Base-by-base conservation (phyloP, 2,329 filamentous ascomycete genomes). In the Fusarium algeriense region DNA sequence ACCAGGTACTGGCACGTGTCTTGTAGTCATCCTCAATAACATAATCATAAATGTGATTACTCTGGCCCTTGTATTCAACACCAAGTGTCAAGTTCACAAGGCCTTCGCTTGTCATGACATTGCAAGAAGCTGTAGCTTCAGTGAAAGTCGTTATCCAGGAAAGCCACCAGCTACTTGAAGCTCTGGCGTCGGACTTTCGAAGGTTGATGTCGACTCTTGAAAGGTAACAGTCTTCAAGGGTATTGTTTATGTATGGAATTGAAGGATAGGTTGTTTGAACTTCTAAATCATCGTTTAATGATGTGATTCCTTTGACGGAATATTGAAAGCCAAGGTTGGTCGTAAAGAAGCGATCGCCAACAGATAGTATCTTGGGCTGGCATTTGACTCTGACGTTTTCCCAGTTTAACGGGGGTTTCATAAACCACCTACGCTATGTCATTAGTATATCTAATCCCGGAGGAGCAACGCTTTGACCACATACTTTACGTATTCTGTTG, bases 381-480 rank as follows among this genome's bases (percentile, higher is more conserved):
- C 68, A 71, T 40, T 57, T 67, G 13, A 41, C 35, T 5, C 56
- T 55, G 2, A 71, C 28, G 1, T 49, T 8, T 5, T 67, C 67
- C 68, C 68, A 70, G 13, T 63, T 70, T 38, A 71, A 38, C 0
- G 67, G 68, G 0, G 52, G 32, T 41, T 66, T 71, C 68, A 71
- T 67, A 2, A 67, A 71, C 68, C 68, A 71, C 3, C 43, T 57
- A 9, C 5, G 1, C 0, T 14, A 7, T 1, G 3, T 3, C 14
- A n/a, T 8, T 19, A 50, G 7, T 7, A 9, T 19, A 13, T 13
- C 6, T 20, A 8, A 17, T 14, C 11, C 3, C 4, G 19, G 5
- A 53, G 13, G 2, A 40, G 10, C 1, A 6, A 13, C 4, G 14
- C 3, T 11, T 17, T 12, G 14, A 4, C 8, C 8, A 45, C 63